Evolutionary conservation across 768 basidiomycete species (phyloP).

Genomic region (Naganishia onofrii): DNA sequence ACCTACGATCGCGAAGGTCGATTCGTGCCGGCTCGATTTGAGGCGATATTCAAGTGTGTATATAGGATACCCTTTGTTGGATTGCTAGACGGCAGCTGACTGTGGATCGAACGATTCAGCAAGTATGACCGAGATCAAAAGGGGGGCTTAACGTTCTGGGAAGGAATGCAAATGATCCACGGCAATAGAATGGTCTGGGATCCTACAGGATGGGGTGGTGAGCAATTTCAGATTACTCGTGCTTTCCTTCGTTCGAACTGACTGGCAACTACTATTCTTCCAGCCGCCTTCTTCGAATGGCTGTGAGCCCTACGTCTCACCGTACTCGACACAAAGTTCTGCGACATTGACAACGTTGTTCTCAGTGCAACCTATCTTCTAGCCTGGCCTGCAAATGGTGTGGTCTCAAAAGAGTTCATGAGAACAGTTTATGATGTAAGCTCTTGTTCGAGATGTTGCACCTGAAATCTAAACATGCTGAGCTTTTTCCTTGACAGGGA

Average conservation of each 20-base stretch:
- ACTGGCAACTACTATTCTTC: neutral
- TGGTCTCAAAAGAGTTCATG: slow-evolving; percentile 56
- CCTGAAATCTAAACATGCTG: neutral
- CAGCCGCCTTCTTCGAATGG: slow-evolving; percentile 17
- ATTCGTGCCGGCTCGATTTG: slow-evolving; percentile 55
- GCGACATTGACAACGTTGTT: slow-evolving; percentile 17
- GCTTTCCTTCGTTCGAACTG: neutral
- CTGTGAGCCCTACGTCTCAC: neutral
- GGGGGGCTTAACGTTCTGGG: slow-evolving; percentile 35
- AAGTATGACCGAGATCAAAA: slow-evolving; percentile 32
- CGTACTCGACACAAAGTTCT: neutral
- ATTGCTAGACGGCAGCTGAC: neutral
- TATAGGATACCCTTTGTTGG: neutral
- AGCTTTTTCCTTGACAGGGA: neutral
- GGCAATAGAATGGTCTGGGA: slow-evolving; percentile 41
- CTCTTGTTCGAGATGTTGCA: slow-evolving; percentile 11
- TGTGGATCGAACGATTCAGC: neutral
- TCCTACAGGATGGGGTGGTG: slow-evolving; percentile 49
- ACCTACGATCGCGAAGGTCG: slow-evolving; percentile 55
- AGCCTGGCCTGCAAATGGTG: slow-evolving; percentile 55
- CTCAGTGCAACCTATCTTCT: slow-evolving; percentile 54
- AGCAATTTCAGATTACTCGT: neutral
- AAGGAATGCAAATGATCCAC: slow-evolving; percentile 48
- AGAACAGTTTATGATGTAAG: slow-evolving; percentile 55
- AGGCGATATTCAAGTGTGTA: slow-evolving; percentile 53